Conservation (phyloP, 2,329 filamentous ascomycete genomes). For the Dactylellina leptospora region DNA sequence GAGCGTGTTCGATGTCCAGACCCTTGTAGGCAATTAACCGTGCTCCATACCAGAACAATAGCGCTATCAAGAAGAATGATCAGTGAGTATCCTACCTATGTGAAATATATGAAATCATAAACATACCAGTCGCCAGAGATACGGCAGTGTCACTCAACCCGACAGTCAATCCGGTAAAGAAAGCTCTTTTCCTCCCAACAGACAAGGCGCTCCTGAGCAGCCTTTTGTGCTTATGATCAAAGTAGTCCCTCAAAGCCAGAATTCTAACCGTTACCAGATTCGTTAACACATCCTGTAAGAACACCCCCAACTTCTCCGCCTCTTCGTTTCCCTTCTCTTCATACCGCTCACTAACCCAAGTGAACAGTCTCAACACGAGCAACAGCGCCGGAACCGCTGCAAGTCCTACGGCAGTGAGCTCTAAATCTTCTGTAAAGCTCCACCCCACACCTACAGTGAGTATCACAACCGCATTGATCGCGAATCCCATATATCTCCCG, state of each 20-base stretch:
- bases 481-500: slow-evolving; percentile 76
- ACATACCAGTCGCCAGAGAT: slow-evolving; percentile 71
- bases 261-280: slow-evolving; percentile 82
- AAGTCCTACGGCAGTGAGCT: slow-evolving; percentile 79
- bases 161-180: slow-evolving; percentile 75
- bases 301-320: slow-evolving; percentile 68
- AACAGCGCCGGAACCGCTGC: slow-evolving; percentile 74
- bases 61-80: slow-evolving; percentile 61
- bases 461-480: slow-evolving; percentile 74
- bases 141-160: slow-evolving; percentile 79
- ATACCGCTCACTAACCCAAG: slow-evolving; percentile 74
- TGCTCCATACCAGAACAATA: slow-evolving; percentile 85
- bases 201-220: slow-evolving; percentile 66
- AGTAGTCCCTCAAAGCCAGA: slow-evolving; percentile 76
- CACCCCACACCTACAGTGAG: slow-evolving; percentile 74
- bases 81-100: background rate
- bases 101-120: background rate
- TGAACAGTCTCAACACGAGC: slow-evolving; percentile 71
- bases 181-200: slow-evolving; percentile 72
- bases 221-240: slow-evolving; percentile 70
- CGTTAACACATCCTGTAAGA: slow-evolving; percentile 78
- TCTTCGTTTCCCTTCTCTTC: slow-evolving; percentile 74
- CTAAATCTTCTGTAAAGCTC: slow-evolving; percentile 79
- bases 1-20: slow-evolving; percentile 62
- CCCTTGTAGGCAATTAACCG: slow-evolving; percentile 67